These are phyloP conservation scores for Nannochloris sp. DNA, from an alignment of 139 green algal genomes.

Conservation along the genomic window DNA sequence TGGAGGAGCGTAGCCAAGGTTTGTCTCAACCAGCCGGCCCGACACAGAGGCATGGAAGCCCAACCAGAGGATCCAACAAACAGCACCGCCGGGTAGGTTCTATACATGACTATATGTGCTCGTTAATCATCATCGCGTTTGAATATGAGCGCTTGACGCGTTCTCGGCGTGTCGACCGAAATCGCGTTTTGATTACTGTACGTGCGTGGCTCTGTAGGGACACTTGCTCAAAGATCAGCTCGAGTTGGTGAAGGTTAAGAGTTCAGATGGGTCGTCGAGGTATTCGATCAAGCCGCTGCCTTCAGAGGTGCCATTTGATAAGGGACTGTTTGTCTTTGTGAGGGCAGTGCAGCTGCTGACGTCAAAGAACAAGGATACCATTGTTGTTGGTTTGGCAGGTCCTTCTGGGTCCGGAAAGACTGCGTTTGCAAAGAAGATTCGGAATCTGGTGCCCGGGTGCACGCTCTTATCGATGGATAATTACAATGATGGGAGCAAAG, in stretches of 20 bases:
- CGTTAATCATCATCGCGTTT: too few species aligned
- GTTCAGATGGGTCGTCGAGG: slow-evolving; percentile 34
- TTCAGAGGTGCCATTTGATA: slow-evolving; percentile 79
- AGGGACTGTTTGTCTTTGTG: slow-evolving; percentile 71
- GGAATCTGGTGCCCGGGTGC: slow-evolving; percentile 76
- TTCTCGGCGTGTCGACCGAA: too few species aligned
- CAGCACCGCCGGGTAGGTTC: too few species aligned
- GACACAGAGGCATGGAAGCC: too few species aligned
- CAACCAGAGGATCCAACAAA: too few species aligned
- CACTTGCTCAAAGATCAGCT: slow-evolving; percentile 75
- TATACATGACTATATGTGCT: too few species aligned
- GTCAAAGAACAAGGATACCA: slow-evolving; percentile 58
- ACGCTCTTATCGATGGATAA: slow-evolving; percentile 91
- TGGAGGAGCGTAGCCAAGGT: too few species aligned
- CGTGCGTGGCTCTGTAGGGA: slow-evolving; percentile 1
- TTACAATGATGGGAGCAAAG: slow-evolving; percentile 88
- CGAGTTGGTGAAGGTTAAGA: slow-evolving; percentile 50
- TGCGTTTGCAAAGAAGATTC: slow-evolving; percentile 84
- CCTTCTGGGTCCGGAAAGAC: slow-evolving; percentile 92
- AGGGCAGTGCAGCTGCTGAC: slow-evolving; percentile 72
- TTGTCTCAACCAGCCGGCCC: too few species aligned
- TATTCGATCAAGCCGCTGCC: slow-evolving; percentile 65
- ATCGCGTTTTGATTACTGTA: too few species aligned
- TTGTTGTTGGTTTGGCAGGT: slow-evolving; percentile 81
- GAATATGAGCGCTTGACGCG: too few species aligned